A percentile compares a stretch with the other conserved stretches of the same genome.
Conservation (phyloP, 345 rosid genomes). For the Gossypium herbaceum region DNA sequence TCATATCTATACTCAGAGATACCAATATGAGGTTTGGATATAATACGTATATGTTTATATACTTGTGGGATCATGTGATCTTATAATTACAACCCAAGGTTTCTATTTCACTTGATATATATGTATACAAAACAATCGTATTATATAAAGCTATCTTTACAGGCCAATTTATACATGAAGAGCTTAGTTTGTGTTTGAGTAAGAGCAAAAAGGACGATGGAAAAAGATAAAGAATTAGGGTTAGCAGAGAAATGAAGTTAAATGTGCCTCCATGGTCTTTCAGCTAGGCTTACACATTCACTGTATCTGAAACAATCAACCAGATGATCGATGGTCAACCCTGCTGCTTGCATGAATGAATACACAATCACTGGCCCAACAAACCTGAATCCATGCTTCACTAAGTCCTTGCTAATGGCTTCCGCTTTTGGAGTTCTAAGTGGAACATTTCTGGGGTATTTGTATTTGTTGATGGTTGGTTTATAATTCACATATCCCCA, state of each 20-base stretch:
- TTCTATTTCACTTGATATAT: background rate
- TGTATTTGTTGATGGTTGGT: conserved; percentile 63
- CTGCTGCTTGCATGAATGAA: conserved; percentile 96
- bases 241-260: conserved; percentile 19
- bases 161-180: background rate
- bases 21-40: no score
- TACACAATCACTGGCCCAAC: conserved; percentile 93
- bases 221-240: background rate
- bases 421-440: conserved; percentile 84
- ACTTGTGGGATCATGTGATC: no score
- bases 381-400: conserved; percentile 75
- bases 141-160: background rate
- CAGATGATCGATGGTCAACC: conserved; percentile 81
- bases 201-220: background rate
- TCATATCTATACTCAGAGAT: no score
- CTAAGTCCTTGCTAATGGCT: conserved; percentile 70
- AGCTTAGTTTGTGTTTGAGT: background rate
- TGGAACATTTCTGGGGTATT: conserved; percentile 76
- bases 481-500: conserved; percentile 88
- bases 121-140: background rate
- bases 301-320: conserved; percentile 73
- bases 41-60: no score
- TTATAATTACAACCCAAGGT: background rate
- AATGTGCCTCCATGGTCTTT: conserved; percentile 89
- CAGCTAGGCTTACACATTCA: conserved; percentile 79